Evolutionary conservation across 345 rosid genomes (phyloP).

Genomic region (Gossypium herbaceum): DNA sequence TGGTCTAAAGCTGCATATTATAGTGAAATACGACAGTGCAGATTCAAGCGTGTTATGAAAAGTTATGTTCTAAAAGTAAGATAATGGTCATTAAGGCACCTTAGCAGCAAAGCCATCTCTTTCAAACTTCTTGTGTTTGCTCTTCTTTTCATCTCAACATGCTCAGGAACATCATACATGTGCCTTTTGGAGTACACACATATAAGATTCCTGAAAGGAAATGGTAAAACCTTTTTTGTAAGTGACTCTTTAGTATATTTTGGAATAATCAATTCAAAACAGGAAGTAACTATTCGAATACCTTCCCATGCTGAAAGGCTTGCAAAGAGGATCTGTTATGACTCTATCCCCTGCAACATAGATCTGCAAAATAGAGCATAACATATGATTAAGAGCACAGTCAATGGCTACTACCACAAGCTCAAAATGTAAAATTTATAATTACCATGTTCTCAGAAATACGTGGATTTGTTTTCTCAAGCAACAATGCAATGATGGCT

Average conservation of each 20-base stretch:
- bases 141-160: constrained; percentile 74
- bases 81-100: constrained; percentile 35
- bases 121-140: constrained; percentile 88
- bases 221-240: constrained; percentile 19
- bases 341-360: constrained; percentile 99
- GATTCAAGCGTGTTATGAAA: constrained; percentile 7
- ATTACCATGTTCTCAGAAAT: constrained; percentile 74
- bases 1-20: constrained; percentile 11
- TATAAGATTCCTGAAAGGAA: constrained; percentile 66
- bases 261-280: constrained; percentile 21
- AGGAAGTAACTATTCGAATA: constrained; percentile 22
- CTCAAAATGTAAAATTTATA: constrained; percentile 18
- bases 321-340: constrained; percentile 91
- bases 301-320: constrained; percentile 99
- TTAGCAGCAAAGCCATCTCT: constrained; percentile 88
- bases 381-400: constrained; percentile 17
- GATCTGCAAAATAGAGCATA: constrained; percentile 42
- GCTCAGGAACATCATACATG: constrained; percentile 88
- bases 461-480: constrained; percentile 63
- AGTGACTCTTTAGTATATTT: constrained; percentile 21
- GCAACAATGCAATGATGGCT: constrained; percentile 75
- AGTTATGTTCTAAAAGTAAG: neutral
- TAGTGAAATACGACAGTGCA: neutral
- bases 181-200: constrained; percentile 97
- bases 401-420: constrained; percentile 8